phyloP scores from a whole-genome alignment of 192 early-diverging fungal genomes.

The Mortierella antarctica region DNA sequence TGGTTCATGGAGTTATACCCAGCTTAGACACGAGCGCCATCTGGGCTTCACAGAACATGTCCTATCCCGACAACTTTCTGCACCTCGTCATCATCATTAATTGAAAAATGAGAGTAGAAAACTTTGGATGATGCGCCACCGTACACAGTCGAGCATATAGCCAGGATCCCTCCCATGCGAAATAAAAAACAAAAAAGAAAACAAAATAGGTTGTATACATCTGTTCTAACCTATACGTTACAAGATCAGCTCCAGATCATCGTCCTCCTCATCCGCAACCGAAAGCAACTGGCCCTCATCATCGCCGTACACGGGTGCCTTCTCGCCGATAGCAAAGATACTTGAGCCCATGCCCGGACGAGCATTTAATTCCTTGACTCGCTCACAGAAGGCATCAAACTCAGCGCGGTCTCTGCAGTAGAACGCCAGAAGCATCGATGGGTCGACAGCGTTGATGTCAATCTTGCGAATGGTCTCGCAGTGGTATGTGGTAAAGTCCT shows the following conservation, averaged over 20 bases:
- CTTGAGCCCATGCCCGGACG: slow-evolving; percentile 43
- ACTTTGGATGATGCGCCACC: background rate
- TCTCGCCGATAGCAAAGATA: slow-evolving; percentile 75
- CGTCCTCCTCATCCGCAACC: slow-evolving; percentile 53
- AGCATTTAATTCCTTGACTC: slow-evolving; percentile 57
- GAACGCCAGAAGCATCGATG: slow-evolving; percentile 94
- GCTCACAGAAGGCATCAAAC: slow-evolving; percentile 70
- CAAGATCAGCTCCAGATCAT: slow-evolving; percentile 48
- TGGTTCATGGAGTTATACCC: slow-evolving; percentile 78
- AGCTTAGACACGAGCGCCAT: slow-evolving; percentile 77
- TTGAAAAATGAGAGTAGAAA: slow-evolving; percentile 5
- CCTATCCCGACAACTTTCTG: slow-evolving; percentile 86
- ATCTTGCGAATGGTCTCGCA: slow-evolving; percentile 81
- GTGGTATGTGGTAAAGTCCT: slow-evolving; percentile 86
- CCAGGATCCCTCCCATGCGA: background rate
- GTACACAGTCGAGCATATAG: background rate
- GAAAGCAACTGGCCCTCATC: slow-evolving; percentile 45
- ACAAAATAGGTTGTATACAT: background rate
- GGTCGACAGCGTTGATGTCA: slow-evolving; percentile 84
- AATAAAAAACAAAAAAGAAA: slow-evolving; percentile 1
- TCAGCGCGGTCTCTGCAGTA: slow-evolving; percentile 71
- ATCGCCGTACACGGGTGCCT: slow-evolving; percentile 73
- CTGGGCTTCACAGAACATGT: slow-evolving; percentile 81
- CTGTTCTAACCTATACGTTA: background rate
- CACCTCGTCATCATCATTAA: slow-evolving; percentile 71